Conservation (phyloP, 345 rosid genomes). For the Corymbia maculata region DNA sequence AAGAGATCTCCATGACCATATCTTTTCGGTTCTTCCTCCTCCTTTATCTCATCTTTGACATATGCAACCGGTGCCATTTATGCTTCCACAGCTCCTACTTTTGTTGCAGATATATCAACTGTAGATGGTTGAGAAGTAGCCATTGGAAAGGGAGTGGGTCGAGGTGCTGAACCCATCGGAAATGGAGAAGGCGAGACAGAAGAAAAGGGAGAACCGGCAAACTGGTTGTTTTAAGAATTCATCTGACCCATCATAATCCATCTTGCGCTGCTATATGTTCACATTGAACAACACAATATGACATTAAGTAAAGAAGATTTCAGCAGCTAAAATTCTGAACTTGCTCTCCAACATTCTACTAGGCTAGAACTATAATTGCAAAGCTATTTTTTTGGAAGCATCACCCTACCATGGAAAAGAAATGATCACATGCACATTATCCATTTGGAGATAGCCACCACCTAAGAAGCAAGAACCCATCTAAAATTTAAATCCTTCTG, state of each 20-base stretch:
- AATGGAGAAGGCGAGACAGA: conserved; percentile 60
- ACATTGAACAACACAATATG: no score
- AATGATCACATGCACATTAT: no score
- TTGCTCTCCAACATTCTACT: no score
- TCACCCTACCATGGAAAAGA: no score
- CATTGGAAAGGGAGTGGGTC: conserved; percentile 34
- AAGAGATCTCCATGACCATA: conserved; percentile 35
- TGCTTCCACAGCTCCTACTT: conserved; percentile 54
- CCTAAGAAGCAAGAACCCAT: no score
- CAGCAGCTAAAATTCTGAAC: no score
- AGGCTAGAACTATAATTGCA: no score
- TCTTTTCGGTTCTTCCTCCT: conserved; percentile 50
- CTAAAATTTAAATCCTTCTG: no score
- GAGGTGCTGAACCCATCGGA: conserved; percentile 38
- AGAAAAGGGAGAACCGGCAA: conserved; percentile 41
- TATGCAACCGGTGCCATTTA: conserved; percentile 36
- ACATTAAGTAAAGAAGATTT: no score
- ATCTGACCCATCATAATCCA: conserved; percentile 69
- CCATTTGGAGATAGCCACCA: no score
- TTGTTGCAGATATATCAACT: conserved; percentile 58
- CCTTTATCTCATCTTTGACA: conserved; percentile 29
- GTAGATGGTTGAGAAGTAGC: conserved; percentile 34
- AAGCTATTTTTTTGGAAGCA: no score
- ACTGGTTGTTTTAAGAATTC: conserved; percentile 65
- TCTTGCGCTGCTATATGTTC: no score